These are phyloP conservation scores for Ophiostoma triangulosporum DNA, from an alignment of 2,329 filamentous ascomycete species.

Conservation along the genomic window DNA sequence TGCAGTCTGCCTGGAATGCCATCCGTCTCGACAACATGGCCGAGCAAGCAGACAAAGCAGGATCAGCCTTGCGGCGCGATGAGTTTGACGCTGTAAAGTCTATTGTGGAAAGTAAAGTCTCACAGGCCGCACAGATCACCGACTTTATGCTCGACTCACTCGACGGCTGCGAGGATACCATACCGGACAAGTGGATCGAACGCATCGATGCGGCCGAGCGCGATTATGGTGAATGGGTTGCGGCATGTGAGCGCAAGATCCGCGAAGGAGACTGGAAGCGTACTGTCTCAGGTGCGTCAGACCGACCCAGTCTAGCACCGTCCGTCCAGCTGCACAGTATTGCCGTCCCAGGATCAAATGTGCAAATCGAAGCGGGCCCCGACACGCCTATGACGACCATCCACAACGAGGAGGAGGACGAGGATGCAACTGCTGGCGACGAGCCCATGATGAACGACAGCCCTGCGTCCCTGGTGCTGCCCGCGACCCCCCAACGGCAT, in stretches of 20 bases:
- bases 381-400: not conserved
- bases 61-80: constrained; percentile 21
- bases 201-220: constrained; percentile 68
- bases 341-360: not conserved
- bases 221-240: constrained; percentile 68
- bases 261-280: constrained; percentile 46
- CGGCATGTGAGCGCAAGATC: constrained; percentile 61
- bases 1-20: constrained; percentile 53
- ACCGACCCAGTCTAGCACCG: not conserved
- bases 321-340: not conserved
- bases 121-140: constrained; percentile 54
- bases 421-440: not conserved
- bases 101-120: constrained; percentile 54
- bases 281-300: not conserved
- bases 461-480: not conserved
- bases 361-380: not conserved
- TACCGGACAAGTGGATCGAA: constrained; percentile 81
- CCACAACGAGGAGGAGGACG: not conserved
- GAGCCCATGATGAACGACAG: not conserved
- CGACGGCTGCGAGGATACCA: constrained; percentile 68
- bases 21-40: constrained; percentile 23
- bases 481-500: not conserved
- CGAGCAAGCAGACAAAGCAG: constrained; percentile 15
- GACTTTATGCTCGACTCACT: constrained; percentile 79
- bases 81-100: constrained; percentile 45